Conservation (phyloP, 305 asterid species). For the Fraxinus ornus region DNA sequence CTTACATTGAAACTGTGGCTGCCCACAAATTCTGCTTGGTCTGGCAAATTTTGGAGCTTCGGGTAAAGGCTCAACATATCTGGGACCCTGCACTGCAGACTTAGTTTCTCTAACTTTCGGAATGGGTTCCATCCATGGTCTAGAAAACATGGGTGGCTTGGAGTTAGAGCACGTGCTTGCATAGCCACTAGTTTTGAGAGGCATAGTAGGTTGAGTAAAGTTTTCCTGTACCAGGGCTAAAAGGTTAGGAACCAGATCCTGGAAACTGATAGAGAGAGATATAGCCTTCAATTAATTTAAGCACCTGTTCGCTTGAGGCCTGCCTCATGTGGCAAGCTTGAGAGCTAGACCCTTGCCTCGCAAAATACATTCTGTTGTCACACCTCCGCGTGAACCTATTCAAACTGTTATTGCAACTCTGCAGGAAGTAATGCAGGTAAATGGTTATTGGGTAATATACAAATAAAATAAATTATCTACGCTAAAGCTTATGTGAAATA, state of each 20-base stretch:
- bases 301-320: conserved; percentile 52
- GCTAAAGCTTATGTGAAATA: background rate
- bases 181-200: conserved; percentile 35
- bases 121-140: conserved; percentile 37
- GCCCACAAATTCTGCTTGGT: conserved; percentile 36
- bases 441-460: conserved; percentile 9
- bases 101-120: conserved; percentile 26
- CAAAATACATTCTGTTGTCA: conserved; percentile 63
- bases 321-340: conserved; percentile 72
- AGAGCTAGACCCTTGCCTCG: conserved; percentile 64
- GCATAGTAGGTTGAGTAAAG: conserved; percentile 24
- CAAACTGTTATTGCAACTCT: conserved; percentile 68
- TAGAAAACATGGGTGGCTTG: conserved; percentile 56
- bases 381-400: conserved; percentile 49
- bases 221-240: conserved; percentile 37
- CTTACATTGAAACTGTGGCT: conserved; percentile 23
- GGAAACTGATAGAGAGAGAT: background rate
- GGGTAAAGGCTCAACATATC: conserved; percentile 25
- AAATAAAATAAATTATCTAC: background rate
- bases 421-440: conserved; percentile 20
- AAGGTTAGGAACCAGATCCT: background rate
- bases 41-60: conserved; percentile 53
- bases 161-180: conserved; percentile 22
- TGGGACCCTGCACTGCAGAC: conserved; percentile 32
- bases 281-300: background rate